A percentile compares a stretch with the other conserved stretches of the same genome.
These are phyloP conservation scores for Cucurbita argyrosperma DNA, from an alignment of 306 rosid species.

Conservation along the genomic window DNA sequence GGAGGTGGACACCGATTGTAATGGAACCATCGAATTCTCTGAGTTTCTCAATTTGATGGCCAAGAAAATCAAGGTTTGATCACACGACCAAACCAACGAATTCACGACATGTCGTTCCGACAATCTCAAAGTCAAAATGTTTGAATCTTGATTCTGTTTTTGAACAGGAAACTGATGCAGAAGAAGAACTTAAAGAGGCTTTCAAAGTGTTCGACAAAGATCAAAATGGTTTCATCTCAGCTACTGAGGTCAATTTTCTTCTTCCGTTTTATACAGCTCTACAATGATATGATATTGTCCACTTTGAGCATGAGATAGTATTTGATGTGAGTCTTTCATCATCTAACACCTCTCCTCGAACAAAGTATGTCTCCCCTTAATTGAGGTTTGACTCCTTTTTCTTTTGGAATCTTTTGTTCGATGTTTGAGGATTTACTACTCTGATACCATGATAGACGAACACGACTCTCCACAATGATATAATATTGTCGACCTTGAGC, in stretches of 20 bases:
- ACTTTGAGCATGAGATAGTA: too few species aligned
- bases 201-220: constrained; percentile 94
- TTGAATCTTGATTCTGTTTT: neutral
- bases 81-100: neutral
- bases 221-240: constrained; percentile 86
- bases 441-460: too few species aligned
- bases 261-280: too few species aligned
- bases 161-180: constrained; percentile 65
- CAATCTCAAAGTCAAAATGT: neutral
- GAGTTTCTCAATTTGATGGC: constrained; percentile 84
- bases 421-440: too few species aligned
- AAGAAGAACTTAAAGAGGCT: constrained; percentile 85
- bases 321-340: too few species aligned
- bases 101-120: neutral
- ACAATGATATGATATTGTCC: too few species aligned
- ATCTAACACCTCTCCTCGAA: too few species aligned
- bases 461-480: too few species aligned
- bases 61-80: constrained; percentile 55
- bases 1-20: constrained; percentile 75
- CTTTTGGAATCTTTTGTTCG: too few species aligned
- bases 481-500: too few species aligned
- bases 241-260: constrained; percentile 48
- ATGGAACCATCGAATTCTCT: constrained; percentile 78
- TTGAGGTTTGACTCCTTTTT: too few species aligned
- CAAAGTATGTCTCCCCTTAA: too few species aligned